Conservation (phyloP, 768 basidiomycete genomes). For the Vishniacozyma victoriae region DNA sequence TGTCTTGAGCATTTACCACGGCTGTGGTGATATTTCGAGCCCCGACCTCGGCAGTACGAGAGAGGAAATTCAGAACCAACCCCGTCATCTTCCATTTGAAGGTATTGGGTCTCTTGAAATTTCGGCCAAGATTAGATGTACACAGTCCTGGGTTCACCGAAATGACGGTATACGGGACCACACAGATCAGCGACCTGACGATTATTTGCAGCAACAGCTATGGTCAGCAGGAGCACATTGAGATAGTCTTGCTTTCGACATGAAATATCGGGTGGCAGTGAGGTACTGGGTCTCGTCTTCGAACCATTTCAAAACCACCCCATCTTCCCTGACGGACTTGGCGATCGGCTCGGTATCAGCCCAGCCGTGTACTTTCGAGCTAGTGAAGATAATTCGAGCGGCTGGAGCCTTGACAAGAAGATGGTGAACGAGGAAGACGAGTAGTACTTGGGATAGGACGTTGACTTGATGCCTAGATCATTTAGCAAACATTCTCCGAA, state of each 20-base stretch:
- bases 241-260: conserved; percentile 11
- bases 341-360: conserved; percentile 3
- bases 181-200: conserved; percentile 3
- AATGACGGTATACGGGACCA: conserved; percentile 3
- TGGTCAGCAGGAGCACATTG: background rate
- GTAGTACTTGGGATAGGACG: conserved; percentile 12
- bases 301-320: conserved; percentile 1
- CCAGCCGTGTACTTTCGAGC: conserved; percentile 9
- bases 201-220: conserved; percentile 14
- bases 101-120: conserved; percentile 1
- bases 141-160: conserved; percentile 9
- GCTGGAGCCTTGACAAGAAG: conserved; percentile 1
- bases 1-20: background rate
- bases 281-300: conserved; percentile 7
- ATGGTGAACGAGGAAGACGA: conserved; percentile 6
- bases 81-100: too few species aligned
- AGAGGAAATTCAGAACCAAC: too few species aligned
- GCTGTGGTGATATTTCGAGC: conserved; percentile 11
- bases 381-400: conserved; percentile 12
- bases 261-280: conserved; percentile 8
- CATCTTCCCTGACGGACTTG: background rate
- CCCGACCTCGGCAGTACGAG: conserved; percentile 3
- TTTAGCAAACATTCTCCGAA: background rate
- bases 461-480: conserved; percentile 10
- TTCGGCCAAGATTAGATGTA: conserved; percentile 11